Conservation (phyloP, 1,139 yeast genomes). For the Wickerhamomyces sp. region DNA sequence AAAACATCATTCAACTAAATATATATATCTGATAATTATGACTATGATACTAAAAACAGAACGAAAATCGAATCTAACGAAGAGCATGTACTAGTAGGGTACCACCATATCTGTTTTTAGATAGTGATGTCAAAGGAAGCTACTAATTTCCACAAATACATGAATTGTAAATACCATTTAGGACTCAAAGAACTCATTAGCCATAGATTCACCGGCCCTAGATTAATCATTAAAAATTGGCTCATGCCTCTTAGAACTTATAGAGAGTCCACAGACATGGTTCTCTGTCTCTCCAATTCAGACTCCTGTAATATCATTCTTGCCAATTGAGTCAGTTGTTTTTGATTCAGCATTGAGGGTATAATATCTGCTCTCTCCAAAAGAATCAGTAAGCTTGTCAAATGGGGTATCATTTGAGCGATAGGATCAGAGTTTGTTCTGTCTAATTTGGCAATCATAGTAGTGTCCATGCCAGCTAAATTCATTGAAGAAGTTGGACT, state of each 20-base stretch:
- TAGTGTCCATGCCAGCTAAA: not conserved
- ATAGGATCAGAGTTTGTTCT: not conserved
- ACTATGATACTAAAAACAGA: no score
- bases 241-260: not conserved
- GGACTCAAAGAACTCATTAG: no score
- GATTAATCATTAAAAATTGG: no score
- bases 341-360: not conserved
- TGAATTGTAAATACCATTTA: no score
- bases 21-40: no score
- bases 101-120: no score
- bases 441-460: not conserved
- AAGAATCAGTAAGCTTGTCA: not conserved
- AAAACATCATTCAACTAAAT: no score
- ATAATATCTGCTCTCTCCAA: not conserved
- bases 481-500: not conserved
- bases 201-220: no score
- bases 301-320: not conserved
- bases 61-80: no score
- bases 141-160: no score
- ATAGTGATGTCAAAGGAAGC: no score
- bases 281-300: not conserved
- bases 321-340: not conserved
- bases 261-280: not conserved
- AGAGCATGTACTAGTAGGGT: no score
- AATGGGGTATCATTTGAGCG: not conserved